These are phyloP conservation scores for Penicillium corylophilum DNA, from an alignment of 2,329 filamentous ascomycete genomes.

Conservation along the genomic window DNA sequence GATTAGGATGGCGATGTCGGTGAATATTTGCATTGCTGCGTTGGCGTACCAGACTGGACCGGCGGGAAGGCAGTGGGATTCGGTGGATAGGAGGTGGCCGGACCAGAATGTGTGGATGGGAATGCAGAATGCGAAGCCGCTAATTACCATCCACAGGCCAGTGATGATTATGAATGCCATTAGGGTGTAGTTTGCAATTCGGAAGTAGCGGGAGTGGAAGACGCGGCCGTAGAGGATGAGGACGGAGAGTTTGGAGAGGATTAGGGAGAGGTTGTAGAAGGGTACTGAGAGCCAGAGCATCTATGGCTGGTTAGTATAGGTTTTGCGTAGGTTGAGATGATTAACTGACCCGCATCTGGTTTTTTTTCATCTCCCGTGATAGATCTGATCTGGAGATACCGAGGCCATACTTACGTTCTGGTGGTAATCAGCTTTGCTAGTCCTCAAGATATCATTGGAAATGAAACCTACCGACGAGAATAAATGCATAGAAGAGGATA, in stretches of 20 bases:
- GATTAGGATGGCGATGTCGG: slow-evolving; percentile 26
- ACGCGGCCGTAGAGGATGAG: slow-evolving; percentile 33
- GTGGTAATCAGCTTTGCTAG: not conserved
- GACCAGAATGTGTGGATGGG: slow-evolving; percentile 29
- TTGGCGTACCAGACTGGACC: slow-evolving; percentile 29
- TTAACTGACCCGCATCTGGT: slow-evolving; percentile 25
- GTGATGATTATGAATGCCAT: slow-evolving; percentile 21
- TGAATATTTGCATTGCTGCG: slow-evolving; percentile 28
- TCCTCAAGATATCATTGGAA: not conserved
- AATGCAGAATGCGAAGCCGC: slow-evolving; percentile 28
- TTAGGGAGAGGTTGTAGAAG: slow-evolving; percentile 35
- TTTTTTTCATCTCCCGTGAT: not conserved
- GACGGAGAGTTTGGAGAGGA: slow-evolving; percentile 34
- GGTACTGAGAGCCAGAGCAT: slow-evolving; percentile 34
- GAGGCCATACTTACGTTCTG: slow-evolving; percentile 25
- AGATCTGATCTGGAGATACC: slow-evolving; percentile 11
- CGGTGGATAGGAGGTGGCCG: not conserved
- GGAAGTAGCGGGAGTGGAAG: slow-evolving; percentile 25
- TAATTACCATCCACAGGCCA: slow-evolving; percentile 30
- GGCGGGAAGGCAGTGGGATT: slow-evolving; percentile 20
- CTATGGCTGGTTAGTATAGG: slow-evolving; percentile 9
- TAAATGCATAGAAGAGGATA: slow-evolving; percentile 8
- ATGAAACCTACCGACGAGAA: slow-evolving; percentile 13
- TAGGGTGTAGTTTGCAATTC: slow-evolving; percentile 14
- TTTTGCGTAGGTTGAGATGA: not conserved